Percentiles rank a stretch among this genome's conserved stretches.
Evolutionary conservation across 805 yeast genomes (phyloP).

Genomic region (Jamesozyma rosinii): DNA sequence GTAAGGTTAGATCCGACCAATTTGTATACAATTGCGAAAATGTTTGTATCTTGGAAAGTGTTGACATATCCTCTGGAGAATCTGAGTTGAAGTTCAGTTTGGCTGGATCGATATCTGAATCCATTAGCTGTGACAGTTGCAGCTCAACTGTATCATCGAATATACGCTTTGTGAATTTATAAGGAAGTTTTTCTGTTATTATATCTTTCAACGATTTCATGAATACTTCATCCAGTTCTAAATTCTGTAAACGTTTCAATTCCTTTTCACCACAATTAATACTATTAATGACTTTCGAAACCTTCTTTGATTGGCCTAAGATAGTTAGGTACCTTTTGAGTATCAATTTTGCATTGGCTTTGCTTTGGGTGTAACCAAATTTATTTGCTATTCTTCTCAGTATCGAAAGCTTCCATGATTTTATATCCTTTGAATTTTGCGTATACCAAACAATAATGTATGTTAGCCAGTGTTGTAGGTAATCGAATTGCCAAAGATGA

Average conservation of each 20-base stretch:
- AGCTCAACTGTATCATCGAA: conserved; percentile 2
- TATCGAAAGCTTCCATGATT: conserved; percentile 22
- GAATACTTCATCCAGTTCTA: conserved; percentile 11
- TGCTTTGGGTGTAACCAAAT: conserved; percentile 17
- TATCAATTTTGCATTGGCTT: conserved; percentile 15
- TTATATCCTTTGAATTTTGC: conserved; percentile 21
- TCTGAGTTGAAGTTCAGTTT: not conserved
- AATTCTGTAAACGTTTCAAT: conserved; percentile 11
- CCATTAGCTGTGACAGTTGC: conserved; percentile 4
- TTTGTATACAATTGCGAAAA: conserved; percentile 11
- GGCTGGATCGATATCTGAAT: conserved; percentile 5
- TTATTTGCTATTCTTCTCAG: conserved; percentile 18
- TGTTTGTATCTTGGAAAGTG: conserved; percentile 10
- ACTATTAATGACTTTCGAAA: conserved; percentile 7
- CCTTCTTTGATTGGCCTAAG: conserved; percentile 9
- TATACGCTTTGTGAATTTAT: conserved; percentile 4
- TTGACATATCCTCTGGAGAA: conserved; percentile 6
- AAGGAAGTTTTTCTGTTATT: conserved; percentile 8
- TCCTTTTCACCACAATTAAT: conserved; percentile 14
- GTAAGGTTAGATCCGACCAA: conserved; percentile 13
- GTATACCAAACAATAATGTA: conserved; percentile 30
- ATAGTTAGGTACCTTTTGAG: conserved; percentile 15
- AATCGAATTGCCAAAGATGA: conserved; percentile 32
- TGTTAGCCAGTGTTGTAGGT: conserved; percentile 29
- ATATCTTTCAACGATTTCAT: conserved; percentile 6